Base-by-base conservation (phyloP, 805 yeast genomes). In the Ogataea paraovalis region DNA sequence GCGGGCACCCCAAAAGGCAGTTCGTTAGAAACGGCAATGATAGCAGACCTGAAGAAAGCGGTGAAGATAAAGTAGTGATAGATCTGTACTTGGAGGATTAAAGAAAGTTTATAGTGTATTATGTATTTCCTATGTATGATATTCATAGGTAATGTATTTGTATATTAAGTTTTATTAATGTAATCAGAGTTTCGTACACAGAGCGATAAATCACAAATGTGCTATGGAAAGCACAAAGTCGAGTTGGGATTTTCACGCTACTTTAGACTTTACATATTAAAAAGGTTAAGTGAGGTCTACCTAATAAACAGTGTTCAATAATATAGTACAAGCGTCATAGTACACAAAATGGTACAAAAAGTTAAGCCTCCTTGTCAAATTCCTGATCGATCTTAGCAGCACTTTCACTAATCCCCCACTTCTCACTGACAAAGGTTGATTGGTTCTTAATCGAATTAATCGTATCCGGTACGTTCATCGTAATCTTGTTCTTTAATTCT, bases 371-470 rank as follows among this genome's bases (percentile, higher is more conserved):
- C 3, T 51, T 37, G 9, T 61, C 66, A 43, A 61, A 61, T 2
- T 60, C 59, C 4, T 53, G 55, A 28, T 66, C 70, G 21, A 66
- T 44, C 38, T 60, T 64, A 10, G 69, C 69, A 3, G 68, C 65
- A 45, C 69, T 65, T 45, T 59, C 67, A 18, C 63, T 60, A 5
- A 65, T 42, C 2, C 69, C 69, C 70, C 70, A 66, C 47, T 66
- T 66, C 42, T 66, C 68, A 36, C 62, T 47, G 0, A 54, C 56
- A 34, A 64, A 48, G 6, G 59, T 59, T 21, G 58, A 59, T 38
- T 55, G 59, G 12, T 51, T 52, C 41, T 63, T 59, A 6, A 62
- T 50, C 14, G 58, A 54, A 21, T 61, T 59, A 13, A 66, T 62
- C 10, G 55, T 61, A 3, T 55, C 60, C 1, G 66, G 64, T n/a